phyloP scores from a whole-genome alignment of 169 alveolate genomes.

The Perkinsus marinus region DNA sequence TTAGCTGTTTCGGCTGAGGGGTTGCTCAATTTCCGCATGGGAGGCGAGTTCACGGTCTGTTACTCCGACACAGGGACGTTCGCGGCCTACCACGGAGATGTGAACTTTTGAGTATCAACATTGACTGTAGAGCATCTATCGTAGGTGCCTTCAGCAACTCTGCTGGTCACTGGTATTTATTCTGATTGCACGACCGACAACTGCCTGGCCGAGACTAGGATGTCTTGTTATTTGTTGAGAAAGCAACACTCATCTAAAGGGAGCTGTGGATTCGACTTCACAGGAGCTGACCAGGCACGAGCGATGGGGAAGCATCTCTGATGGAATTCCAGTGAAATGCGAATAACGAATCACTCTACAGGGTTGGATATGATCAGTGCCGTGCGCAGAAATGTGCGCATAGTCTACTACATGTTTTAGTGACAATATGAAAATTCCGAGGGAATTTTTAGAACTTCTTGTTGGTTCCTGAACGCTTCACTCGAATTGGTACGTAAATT shows the following conservation, averaged over 20 bases:
- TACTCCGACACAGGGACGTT: neutral
- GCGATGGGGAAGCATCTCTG: no score
- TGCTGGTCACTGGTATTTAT: neutral
- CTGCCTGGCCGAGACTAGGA: neutral
- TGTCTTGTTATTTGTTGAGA: neutral
- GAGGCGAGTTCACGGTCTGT: neutral
- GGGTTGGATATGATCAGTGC: no score
- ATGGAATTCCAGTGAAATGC: no score
- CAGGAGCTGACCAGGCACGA: neutral
- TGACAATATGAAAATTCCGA: no score
- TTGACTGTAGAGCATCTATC: no score
- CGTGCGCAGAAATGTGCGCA: no score
- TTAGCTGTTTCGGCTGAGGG: neutral
- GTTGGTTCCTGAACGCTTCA: no score
- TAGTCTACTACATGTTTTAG: no score
- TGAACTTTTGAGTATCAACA: neutral
- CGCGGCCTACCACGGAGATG: neutral
- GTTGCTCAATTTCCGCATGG: neutral
- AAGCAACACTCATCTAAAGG: neutral
- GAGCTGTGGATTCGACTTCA: neutral
- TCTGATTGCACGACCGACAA: neutral
- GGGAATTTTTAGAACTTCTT: no score
- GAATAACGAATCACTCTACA: no score
- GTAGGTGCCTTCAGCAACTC: neutral
- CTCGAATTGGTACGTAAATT: no score